A percentile compares a stretch with the other conserved stretches of the same genome.
These are phyloP conservation scores for Colletotrichum euphorbiae DNA, from an alignment of 2,329 filamentous ascomycete species.

Conservation along the genomic window DNA sequence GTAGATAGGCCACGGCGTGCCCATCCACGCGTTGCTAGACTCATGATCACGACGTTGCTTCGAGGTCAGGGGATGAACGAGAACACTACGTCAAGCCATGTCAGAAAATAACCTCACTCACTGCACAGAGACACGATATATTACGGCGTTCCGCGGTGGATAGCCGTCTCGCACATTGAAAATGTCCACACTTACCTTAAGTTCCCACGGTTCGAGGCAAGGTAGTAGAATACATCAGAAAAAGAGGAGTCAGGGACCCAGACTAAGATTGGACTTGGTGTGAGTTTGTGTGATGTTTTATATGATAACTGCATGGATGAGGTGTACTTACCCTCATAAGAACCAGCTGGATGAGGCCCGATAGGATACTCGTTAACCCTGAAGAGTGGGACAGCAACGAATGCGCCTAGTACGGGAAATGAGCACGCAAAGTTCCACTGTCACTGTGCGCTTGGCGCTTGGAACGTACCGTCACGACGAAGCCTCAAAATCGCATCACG, in stretches of 20 bases:
- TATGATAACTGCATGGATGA: background rate
- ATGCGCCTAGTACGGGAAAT: conserved; percentile 44
- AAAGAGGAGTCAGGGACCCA: conserved; percentile 51
- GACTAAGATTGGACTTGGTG: conserved; percentile 32
- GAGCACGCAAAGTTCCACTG: background rate
- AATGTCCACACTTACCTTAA: conserved; percentile 42
- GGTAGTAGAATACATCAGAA: conserved; percentile 50
- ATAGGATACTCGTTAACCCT: conserved; percentile 49
- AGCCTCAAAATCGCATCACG: conserved; percentile 49
- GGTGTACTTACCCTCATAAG: conserved; percentile 48
- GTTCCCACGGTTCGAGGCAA: conserved; percentile 48
- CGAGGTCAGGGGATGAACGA: conserved; percentile 49
- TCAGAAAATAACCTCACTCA: background rate
- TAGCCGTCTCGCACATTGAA: too few species aligned
- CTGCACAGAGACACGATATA: too few species aligned
- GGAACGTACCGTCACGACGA: conserved; percentile 46
- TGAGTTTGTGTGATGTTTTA: background rate
- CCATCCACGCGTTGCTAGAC: conserved; percentile 49
- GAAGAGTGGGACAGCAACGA: conserved; percentile 49
- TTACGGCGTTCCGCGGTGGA: too few species aligned
- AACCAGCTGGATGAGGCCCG: conserved; percentile 50
- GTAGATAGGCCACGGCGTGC: conserved; percentile 50
- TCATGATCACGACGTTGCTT: conserved; percentile 49
- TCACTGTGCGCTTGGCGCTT: accelerated
- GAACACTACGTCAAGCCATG: conserved; percentile 41